Conservation (phyloP, 208 protist genomes). For the Angomonas desouzai region DNA sequence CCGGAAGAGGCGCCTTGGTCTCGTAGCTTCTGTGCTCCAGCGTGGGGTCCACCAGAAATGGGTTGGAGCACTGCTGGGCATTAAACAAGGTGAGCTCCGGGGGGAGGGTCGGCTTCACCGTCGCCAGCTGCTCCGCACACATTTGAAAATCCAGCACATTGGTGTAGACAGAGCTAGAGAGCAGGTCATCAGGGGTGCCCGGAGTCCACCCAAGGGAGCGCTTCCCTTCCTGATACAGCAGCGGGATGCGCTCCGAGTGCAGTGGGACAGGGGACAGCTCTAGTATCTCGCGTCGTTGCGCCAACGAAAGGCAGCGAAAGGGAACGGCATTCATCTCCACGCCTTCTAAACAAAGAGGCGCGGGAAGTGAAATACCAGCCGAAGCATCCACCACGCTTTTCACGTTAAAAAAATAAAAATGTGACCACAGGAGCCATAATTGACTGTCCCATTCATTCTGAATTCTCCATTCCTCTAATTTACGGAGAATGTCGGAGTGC, state of each 20-base stretch:
- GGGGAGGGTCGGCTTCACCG: neutral
- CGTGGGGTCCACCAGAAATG: conserved; percentile 52
- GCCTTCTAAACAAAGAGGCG: neutral
- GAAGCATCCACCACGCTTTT: conserved; percentile 1
- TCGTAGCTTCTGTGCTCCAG: conserved; percentile 48
- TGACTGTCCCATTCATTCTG: conserved; percentile 4
- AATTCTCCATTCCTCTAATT: neutral
- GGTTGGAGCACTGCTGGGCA: conserved; percentile 79
- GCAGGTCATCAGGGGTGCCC: conserved; percentile 26
- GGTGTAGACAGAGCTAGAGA: conserved; percentile 20
- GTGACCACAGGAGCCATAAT: neutral
- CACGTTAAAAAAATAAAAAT: neutral
- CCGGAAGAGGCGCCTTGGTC: conserved; percentile 22
- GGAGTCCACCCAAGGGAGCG: conserved; percentile 20
- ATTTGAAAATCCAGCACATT: conserved; percentile 15
- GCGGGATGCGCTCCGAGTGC: neutral
- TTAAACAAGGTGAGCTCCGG: conserved; percentile 35
- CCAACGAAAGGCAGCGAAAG: neutral
- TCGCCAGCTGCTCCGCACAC: neutral
- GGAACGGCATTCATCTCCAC: neutral
- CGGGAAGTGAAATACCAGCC: conserved; percentile 3
- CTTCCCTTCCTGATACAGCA: conserved; percentile 6
- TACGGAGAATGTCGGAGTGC: neutral
- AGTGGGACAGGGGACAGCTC: neutral
- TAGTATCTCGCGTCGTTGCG: neutral